Conservation (phyloP, 2,329 filamentous ascomycete species). For the Moelleriella libera region DNA sequence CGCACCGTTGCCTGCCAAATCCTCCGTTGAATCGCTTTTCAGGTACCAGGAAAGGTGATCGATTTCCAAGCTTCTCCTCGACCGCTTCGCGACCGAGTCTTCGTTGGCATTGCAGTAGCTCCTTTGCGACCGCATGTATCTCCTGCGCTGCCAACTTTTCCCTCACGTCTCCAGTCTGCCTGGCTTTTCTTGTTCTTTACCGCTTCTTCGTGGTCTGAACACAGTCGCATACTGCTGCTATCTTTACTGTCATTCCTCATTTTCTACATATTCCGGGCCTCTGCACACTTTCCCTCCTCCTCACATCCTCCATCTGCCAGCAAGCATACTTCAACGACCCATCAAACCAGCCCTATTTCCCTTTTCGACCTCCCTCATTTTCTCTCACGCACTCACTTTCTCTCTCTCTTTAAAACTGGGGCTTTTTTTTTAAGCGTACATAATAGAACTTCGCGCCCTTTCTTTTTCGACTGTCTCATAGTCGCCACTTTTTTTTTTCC, state of each 20-base stretch:
- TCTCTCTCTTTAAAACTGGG: background rate
- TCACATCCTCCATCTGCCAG: background rate
- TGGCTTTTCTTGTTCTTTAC: background rate
- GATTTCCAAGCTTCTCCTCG: background rate
- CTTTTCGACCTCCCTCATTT: background rate
- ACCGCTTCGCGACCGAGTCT: background rate
- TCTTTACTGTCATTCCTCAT: background rate
- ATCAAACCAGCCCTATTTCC: too few relatives aligned
- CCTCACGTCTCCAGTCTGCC: too few relatives aligned
- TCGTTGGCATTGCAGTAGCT: too few relatives aligned
- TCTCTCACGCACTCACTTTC: background rate
- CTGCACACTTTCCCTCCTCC: background rate
- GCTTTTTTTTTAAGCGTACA: background rate
- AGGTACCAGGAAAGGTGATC: background rate
- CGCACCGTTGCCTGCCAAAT: constrained; percentile 5
- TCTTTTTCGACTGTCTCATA: constrained; percentile 3
- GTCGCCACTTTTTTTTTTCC: constrained; percentile 4
- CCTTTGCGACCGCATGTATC: too few relatives aligned
- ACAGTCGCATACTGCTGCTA: background rate
- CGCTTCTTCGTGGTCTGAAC: background rate
- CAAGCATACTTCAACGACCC: too few relatives aligned
- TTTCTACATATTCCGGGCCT: background rate
- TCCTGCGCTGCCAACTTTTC: too few relatives aligned
- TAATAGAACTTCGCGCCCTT: constrained; percentile 3
- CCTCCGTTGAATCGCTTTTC: background rate